Conservation (phyloP, 257 asterid species). For the Gentiana dahurica region DNA sequence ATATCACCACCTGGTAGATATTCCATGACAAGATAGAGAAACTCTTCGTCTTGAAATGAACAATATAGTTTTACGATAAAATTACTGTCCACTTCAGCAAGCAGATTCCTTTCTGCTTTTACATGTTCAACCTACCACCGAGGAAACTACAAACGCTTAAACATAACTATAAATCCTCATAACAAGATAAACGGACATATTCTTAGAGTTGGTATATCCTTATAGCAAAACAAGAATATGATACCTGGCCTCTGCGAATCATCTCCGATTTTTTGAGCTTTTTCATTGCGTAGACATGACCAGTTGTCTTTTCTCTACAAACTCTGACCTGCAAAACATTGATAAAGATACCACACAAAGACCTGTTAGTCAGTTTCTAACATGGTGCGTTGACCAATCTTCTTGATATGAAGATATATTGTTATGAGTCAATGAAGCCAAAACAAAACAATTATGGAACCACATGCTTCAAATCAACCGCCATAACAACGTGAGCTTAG, state of each 20-base stretch:
- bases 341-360: slow-evolving; percentile 8
- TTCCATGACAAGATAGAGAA: slow-evolving; percentile 89
- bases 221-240: slow-evolving; percentile 12
- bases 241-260: slow-evolving; percentile 99
- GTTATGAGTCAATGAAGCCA: no score
- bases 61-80: slow-evolving; percentile 87
- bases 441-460: no score
- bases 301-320: slow-evolving; percentile 89
- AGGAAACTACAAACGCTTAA: slow-evolving; percentile 20
- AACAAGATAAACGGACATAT: slow-evolving; percentile 10
- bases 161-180: slow-evolving; percentile 16
- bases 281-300: slow-evolving; percentile 94
- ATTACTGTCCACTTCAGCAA: slow-evolving; percentile 91
- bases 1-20: slow-evolving; percentile 95
- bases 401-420: no score
- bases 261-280: slow-evolving; percentile 96
- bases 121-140: slow-evolving; percentile 86
- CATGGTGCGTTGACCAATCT: no score
- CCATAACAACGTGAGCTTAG: not conserved
- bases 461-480: no score
- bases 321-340: slow-evolving; percentile 60
- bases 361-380: not conserved
- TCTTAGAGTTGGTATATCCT: no score
- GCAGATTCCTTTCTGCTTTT: slow-evolving; percentile 94
- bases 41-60: slow-evolving; percentile 92